Percentiles rank a stretch among this genome's conserved stretches.
These are phyloP conservation scores for Sphenostylis stenocarpa DNA, from an alignment of 306 rosid genomes.

Conservation along the genomic window DNA sequence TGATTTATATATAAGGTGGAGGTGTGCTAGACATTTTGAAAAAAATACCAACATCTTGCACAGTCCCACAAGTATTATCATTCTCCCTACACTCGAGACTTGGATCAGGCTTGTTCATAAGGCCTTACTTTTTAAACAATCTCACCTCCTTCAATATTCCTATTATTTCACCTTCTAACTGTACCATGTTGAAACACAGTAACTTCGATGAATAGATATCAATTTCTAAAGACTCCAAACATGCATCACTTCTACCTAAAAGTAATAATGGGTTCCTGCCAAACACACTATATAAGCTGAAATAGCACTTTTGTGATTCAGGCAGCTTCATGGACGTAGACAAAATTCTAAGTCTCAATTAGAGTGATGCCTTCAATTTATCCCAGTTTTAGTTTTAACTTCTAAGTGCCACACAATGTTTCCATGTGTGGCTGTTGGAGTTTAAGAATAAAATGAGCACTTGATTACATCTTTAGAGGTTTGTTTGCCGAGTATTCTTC, in stretches of 20 bases:
- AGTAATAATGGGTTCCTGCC: not conserved
- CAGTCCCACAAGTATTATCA: not conserved
- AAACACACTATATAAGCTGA: not conserved
- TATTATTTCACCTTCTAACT: not conserved
- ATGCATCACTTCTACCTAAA: not conserved
- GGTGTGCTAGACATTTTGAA: not conserved
- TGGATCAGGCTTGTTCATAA: not conserved
- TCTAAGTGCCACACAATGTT: not conserved
- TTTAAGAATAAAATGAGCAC: not conserved
- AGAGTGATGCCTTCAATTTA: not conserved
- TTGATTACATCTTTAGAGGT: not conserved
- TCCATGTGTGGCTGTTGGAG: constrained; percentile 2
- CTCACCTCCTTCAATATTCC: not conserved
- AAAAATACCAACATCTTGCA: not conserved
- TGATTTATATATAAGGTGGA: not conserved
- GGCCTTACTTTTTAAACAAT: not conserved
- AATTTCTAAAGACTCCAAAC: constrained; percentile 1
- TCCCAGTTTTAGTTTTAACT: not conserved
- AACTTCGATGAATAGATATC: not conserved
- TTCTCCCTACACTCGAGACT: not conserved
- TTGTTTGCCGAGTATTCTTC: not conserved
- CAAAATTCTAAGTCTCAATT: not conserved
- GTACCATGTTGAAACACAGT: not conserved
- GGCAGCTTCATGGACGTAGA: not conserved
- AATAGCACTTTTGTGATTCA: not conserved